A percentile compares a stretch with the other conserved stretches of the same genome.
Conservation (phyloP, 352 stramenopile genomes). For the Globisporangium paroecandrum region DNA sequence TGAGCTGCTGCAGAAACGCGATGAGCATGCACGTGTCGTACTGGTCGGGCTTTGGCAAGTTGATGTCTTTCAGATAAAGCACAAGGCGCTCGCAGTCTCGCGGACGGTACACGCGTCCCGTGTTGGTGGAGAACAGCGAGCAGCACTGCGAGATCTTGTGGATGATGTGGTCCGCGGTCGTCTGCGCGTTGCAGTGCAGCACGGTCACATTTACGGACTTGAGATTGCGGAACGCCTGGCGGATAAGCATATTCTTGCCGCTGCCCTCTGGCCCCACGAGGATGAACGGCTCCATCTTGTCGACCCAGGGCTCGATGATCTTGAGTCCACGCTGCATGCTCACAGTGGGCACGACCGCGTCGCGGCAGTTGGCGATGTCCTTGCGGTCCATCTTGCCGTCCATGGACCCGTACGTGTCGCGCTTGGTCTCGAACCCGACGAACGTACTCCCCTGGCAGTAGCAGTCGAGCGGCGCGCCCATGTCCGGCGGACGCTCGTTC, state of each 20-base stretch:
- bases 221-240: slow-evolving; percentile 82
- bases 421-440: slow-evolving; percentile 74
- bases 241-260: slow-evolving; percentile 94
- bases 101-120: slow-evolving; percentile 91
- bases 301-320: slow-evolving; percentile 89
- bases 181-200: slow-evolving; percentile 94
- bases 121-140: slow-evolving; percentile 89
- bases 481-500: slow-evolving; percentile 87
- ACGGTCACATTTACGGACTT: slow-evolving; percentile 79
- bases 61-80: slow-evolving; percentile 96
- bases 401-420: slow-evolving; percentile 71
- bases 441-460: slow-evolving; percentile 75
- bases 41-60: slow-evolving; percentile 92
- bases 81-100: slow-evolving; percentile 91
- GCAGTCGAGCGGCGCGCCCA: slow-evolving; percentile 85
- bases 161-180: slow-evolving; percentile 92
- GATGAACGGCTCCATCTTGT: slow-evolving; percentile 93
- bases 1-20: slow-evolving; percentile 94
- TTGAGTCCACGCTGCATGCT: slow-evolving; percentile 87
- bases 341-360: slow-evolving; percentile 71
- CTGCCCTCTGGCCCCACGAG: slow-evolving; percentile 92
- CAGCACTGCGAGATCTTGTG: slow-evolving; percentile 94
- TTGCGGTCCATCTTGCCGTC: slow-evolving; percentile 59
- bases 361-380: slow-evolving; percentile 34
- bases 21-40: slow-evolving; percentile 97